Evolutionary conservation across 73 alveolate species (phyloP), one percentile per base, ranked within the genome.

Genomic region (Durusdinium trenchii): DNA sequence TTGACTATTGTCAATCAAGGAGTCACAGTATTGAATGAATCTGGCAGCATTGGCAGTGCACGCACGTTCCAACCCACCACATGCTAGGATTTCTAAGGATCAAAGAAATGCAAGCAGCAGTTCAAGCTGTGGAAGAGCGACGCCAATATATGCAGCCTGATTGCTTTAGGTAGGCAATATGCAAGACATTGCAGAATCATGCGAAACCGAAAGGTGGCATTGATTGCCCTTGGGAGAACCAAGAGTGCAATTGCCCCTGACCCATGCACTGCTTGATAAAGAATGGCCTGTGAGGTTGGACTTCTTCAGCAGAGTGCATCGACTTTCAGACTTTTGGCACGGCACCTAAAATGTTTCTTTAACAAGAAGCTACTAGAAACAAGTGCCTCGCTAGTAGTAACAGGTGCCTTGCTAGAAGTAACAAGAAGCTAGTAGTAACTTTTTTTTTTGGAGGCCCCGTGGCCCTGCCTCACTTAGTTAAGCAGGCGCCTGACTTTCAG

Each of bases 31-130:
- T 57, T 57, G 71, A 14, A 18, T 57, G 71, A 18, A 57, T 18
- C 71, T 26, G 26, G 26, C 26, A 57, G 14, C 10, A 30, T n/a
- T 64, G 79, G 35, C 79, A 64, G 38, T 64, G 79, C 38, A 42
- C 35, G 79, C 35, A 18, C 38, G n/a, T 64, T 12, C 23, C 69
- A 57, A 57, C 69, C 12, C 69, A 57, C n/a, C n/a, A n/a, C n/a
- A n/a, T n/a, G 18, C 71, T 81, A 26, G n/a, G 23, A 47, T 0
- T 50, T 42, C 43, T 67, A 30, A 90, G 96, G 98, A 91, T 91
- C 75, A 51, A 91, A 78, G 98, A 91, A 23, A 91, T 91, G 98
- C 98, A 71, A 36, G 98, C 98, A 42, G 82, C 98, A 3, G 98
- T 91, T 46, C 90, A 73, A 38, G 85, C 85, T 51, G 98, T 91